Evolutionary conservation across 78 protist genomes (phyloP), one percentile per base, ranked within the genome.

Genomic region (Abeoforma whisleri): DNA sequence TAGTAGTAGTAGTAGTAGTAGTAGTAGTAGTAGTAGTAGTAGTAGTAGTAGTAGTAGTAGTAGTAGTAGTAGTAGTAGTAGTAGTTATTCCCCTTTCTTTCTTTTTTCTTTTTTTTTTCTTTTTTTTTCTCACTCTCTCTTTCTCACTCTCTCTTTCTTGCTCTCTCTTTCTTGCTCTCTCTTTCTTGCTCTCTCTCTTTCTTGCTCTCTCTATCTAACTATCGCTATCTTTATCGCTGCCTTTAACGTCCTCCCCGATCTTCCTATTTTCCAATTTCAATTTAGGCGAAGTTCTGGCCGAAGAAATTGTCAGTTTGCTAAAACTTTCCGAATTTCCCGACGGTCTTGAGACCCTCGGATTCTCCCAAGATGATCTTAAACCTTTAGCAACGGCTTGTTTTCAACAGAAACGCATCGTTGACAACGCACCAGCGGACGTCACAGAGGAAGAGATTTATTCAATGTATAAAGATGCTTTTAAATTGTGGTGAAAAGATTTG

Each of bases 81-180:
- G 12, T 19, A 2, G 57, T 72, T 28, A 16, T n/a, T 75, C 80
- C 1, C 1, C 80, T 75, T 12, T 75, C 80, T 75, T 75, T 75
- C 80, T 75, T 32, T 75, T n/a, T 19, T 30, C 37, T 2, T 1
- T 22, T n/a, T 22, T 57, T 1, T 57, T 22, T 22, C 22, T 2
- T 12, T 12, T 30, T n/a, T 57, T 12, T n/a, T 30, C 5, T 19
- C 80, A 1, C 2, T 2, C 5, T 75, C 80, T 16, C 37, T n/a
- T 57, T 22, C 32, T 75, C 80, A 40, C 80, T 75, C 80, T 75
- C 37, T 75, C 80, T 75, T 31, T 22, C 32, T 72, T 12, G 12
- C 76, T 12, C 76, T 12, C 76, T 37, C 76, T 12, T 12, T 28
- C 76, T 37, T 37, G 57, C 12, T 62, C 70, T 62, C 70, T n/a